Evolutionary conservation across 306 rosid species (phyloP).

Genomic region (Pyrus betulifolia): DNA sequence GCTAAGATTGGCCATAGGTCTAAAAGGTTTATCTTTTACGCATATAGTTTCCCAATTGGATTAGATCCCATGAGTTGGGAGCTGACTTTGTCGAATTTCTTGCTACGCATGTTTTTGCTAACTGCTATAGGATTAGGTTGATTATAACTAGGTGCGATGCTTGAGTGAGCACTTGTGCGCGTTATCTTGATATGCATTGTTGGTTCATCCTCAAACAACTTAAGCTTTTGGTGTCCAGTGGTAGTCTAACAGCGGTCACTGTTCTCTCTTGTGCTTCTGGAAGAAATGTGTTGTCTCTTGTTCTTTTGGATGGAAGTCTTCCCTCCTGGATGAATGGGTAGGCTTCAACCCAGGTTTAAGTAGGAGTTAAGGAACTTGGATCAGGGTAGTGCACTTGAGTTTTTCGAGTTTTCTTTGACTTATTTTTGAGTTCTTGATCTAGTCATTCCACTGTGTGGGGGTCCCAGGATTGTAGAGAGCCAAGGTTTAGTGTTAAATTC

Average conservation of each 20-base stretch:
- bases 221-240: not conserved
- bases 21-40: not conserved
- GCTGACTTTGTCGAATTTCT: not conserved
- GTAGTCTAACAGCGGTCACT: not conserved
- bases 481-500: not conserved
- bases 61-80: not conserved
- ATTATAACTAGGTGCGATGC: not conserved
- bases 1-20: not conserved
- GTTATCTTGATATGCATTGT: not conserved
- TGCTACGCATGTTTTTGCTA: not conserved
- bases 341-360: not conserved
- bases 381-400: not conserved
- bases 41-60: not conserved
- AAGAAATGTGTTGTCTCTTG: not conserved
- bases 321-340: not conserved
- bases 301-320: not conserved
- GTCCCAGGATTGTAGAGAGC: not conserved
- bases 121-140: not conserved
- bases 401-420: not conserved
- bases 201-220: not conserved
- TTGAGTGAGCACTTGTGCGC: not conserved
- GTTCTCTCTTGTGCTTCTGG: not conserved
- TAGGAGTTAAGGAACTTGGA: not conserved
- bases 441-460: not conserved
- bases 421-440: not conserved